phyloP scores from a whole-genome alignment of 371 early-diverging fungal genomes.

The Lichtheimia corymbifera region DNA sequence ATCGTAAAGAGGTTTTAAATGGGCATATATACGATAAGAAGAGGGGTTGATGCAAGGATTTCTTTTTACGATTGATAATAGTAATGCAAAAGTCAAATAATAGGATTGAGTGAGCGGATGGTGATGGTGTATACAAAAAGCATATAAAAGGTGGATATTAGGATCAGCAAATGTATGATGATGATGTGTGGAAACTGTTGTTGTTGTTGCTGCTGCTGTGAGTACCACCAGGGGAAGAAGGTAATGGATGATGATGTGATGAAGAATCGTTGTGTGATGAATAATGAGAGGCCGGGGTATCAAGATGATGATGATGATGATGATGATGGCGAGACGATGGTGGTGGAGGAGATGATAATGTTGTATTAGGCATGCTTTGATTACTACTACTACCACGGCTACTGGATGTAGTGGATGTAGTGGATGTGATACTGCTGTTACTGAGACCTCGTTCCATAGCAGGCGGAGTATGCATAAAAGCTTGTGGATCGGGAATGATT shows the following conservation, averaged over 20 bases:
- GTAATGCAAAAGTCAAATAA: no score
- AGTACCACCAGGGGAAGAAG: no score
- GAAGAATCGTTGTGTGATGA: background rate
- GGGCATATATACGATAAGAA: no score
- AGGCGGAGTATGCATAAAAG: constrained; percentile 14
- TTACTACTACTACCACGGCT: constrained; percentile 7
- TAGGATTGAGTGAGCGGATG: background rate
- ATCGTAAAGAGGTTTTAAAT: no score
- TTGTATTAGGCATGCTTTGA: constrained; percentile 3
- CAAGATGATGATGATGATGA: constrained; percentile 6
- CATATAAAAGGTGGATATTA: constrained; percentile 1
- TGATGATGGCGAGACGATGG: background rate
- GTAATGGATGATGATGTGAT: no score
- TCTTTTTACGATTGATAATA: no score
- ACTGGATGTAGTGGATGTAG: constrained; percentile 12
- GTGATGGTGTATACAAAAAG: constrained; percentile 3
- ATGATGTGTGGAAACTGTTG: background rate
- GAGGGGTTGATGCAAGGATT: no score
- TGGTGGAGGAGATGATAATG: background rate
- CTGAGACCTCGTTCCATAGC: constrained; percentile 22
- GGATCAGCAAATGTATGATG: background rate
- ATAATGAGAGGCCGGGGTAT: constrained; percentile 8
- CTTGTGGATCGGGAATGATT: constrained; percentile 22
- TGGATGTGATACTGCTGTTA: constrained; percentile 19
- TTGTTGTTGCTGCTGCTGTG: background rate